A percentile compares a stretch with the other conserved stretches of the same genome.
Conservation (phyloP, 2,329 filamentous ascomycete species). For the Fusarium verrucosum region DNA sequence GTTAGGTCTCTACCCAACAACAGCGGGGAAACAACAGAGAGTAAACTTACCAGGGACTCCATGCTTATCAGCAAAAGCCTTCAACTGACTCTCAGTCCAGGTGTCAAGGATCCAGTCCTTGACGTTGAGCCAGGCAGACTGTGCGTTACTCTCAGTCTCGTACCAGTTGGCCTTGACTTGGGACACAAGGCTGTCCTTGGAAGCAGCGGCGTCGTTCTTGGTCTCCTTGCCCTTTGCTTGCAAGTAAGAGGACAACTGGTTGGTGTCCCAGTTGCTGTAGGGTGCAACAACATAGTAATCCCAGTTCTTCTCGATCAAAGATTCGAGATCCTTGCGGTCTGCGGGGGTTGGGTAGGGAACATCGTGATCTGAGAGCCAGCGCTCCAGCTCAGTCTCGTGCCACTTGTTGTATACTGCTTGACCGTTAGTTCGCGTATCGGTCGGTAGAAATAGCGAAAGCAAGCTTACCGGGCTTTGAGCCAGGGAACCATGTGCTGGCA, state of each 20-base stretch:
- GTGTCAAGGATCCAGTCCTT: conserved; percentile 96
- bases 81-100: conserved; percentile 93
- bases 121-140: conserved; percentile 74
- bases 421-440: not conserved
- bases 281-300: conserved; percentile 77
- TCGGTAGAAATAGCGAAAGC: not conserved
- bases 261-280: conserved; percentile 79
- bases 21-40: too few species aligned
- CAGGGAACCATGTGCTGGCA: conserved; percentile 82
- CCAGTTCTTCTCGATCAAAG: conserved; percentile 91
- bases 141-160: conserved; percentile 80
- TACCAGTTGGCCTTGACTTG: conserved; percentile 80
- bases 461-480: conserved; percentile 77
- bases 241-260: conserved; percentile 74
- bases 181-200: conserved; percentile 72
- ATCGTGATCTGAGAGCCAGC: conserved; percentile 93
- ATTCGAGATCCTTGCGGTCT: conserved; percentile 94
- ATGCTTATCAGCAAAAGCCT: conserved; percentile 90
- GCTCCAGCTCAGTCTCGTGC: conserved; percentile 97
- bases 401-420: conserved; percentile 94
- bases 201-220: conserved; percentile 71
- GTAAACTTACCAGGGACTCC: conserved; percentile 71
- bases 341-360: conserved; percentile 89
- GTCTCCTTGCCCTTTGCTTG: conserved; percentile 75
- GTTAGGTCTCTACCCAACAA: not conserved